phyloP scores from a whole-genome alignment of 495 filamentous ascomycete species.

The Neurospora tetraspora region DNA sequence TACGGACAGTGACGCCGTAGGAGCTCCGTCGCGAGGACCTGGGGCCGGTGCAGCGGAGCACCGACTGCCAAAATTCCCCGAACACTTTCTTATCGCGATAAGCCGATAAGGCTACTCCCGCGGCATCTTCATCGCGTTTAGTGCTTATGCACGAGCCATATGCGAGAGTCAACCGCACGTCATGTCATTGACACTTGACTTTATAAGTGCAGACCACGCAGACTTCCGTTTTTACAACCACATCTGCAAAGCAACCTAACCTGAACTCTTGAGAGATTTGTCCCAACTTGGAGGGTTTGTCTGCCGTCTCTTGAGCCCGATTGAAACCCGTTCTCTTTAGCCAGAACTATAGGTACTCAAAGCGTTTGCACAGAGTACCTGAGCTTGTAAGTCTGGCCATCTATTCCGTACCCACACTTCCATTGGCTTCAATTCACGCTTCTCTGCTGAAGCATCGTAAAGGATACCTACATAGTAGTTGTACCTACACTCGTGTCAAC shows the following conservation, averaged over 20 bases:
- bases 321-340: background rate
- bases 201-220: background rate
- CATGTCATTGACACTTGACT: background rate
- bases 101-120: background rate
- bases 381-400: background rate
- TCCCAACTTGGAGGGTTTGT: background rate
- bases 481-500: background rate
- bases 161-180: background rate
- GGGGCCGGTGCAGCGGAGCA: background rate
- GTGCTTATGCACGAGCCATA: conserved; percentile 1
- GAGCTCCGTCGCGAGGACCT: background rate
- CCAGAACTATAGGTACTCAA: background rate
- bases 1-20: background rate
- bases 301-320: background rate
- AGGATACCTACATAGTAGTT: too few species aligned
- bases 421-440: background rate
- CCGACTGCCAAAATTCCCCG: conserved; percentile 4
- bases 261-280: background rate
- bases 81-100: conserved; percentile 11
- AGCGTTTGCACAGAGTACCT: background rate
- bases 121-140: background rate
- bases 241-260: too few species aligned
- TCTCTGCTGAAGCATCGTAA: background rate
- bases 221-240: background rate
- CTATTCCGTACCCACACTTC: background rate